Conservation (phyloP, 768 basidiomycete genomes). For the Tulasnella sp. region DNA sequence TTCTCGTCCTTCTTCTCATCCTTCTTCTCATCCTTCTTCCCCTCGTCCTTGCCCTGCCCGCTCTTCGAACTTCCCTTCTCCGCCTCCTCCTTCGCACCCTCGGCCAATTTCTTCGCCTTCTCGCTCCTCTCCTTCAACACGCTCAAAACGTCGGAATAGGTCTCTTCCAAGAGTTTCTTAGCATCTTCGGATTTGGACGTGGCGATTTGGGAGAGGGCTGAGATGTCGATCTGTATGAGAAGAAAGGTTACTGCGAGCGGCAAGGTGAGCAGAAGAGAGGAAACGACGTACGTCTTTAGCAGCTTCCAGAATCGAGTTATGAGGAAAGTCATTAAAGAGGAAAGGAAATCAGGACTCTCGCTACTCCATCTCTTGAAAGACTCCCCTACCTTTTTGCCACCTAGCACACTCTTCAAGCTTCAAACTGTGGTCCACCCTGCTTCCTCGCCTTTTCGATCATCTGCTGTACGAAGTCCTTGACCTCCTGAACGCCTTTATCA, state of each 20-base stretch:
- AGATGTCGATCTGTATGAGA: slow-evolving; percentile 1
- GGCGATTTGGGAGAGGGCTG: background rate
- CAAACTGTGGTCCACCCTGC: background rate
- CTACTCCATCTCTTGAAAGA: too few relatives aligned
- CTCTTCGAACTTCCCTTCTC: background rate
- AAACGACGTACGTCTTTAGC: background rate
- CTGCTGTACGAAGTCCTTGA: slow-evolving; percentile 27
- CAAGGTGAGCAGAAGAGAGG: background rate
- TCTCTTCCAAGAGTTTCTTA: slow-evolving; percentile 1
- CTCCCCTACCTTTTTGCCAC: slow-evolving; percentile 9
- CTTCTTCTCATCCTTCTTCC: background rate
- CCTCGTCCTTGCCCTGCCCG: background rate
- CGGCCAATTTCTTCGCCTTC: slow-evolving; percentile 13
- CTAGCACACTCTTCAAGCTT: slow-evolving; percentile 9
- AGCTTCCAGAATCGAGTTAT: background rate
- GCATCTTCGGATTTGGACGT: background rate
- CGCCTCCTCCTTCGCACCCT: background rate
- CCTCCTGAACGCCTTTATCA: slow-evolving; percentile 30
- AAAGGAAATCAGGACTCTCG: background rate
- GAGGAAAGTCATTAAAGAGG: slow-evolving; percentile 7
- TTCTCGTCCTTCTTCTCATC: background rate
- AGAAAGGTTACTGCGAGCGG: background rate
- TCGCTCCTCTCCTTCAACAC: slow-evolving; percentile 19
- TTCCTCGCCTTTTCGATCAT: slow-evolving; percentile 29
- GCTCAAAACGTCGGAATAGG: background rate